Evolutionary conservation across 768 basidiomycete species (phyloP).

Genomic region (Pulveroboletus sp.): DNA sequence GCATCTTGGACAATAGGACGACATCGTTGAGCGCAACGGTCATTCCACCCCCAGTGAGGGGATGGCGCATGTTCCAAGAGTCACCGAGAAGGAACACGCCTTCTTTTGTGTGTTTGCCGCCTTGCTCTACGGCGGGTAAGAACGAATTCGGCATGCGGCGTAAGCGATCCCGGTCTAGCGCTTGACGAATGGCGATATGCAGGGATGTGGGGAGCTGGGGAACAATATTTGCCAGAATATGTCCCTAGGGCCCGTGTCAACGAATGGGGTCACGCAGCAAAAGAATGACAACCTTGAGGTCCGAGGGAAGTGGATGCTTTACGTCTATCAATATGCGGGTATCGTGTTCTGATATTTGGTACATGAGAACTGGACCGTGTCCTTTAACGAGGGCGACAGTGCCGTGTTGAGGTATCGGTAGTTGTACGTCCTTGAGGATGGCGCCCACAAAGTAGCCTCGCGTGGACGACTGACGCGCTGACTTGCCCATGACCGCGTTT

Average conservation of each 20-base stretch:
- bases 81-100: slow-evolving; percentile 88
- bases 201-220: slow-evolving; percentile 78
- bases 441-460: slow-evolving; percentile 83
- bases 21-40: slow-evolving; percentile 90
- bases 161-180: slow-evolving; percentile 76
- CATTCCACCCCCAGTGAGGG: slow-evolving; percentile 97
- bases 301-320: slow-evolving; percentile 74
- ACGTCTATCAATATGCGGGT: slow-evolving; percentile 94
- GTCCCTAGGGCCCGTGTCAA: slow-evolving; percentile 38
- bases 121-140: slow-evolving; percentile 75
- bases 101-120: slow-evolving; percentile 44
- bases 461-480: slow-evolving; percentile 47
- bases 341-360: slow-evolving; percentile 85
- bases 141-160: slow-evolving; percentile 95
- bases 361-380: slow-evolving; percentile 84
- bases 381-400: slow-evolving; percentile 80
- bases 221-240: slow-evolving; percentile 68
- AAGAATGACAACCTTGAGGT: slow-evolving; percentile 57
- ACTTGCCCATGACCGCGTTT: slow-evolving; percentile 52
- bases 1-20: slow-evolving; percentile 61
- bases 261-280: background rate
- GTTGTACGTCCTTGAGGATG: slow-evolving; percentile 68
- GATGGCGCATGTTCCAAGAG: slow-evolving; percentile 99
- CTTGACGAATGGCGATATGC: slow-evolving; percentile 57
- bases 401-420: slow-evolving; percentile 76